Evolutionary conservation across 805 yeast species (phyloP).

Genomic region (Candida ficus): DNA sequence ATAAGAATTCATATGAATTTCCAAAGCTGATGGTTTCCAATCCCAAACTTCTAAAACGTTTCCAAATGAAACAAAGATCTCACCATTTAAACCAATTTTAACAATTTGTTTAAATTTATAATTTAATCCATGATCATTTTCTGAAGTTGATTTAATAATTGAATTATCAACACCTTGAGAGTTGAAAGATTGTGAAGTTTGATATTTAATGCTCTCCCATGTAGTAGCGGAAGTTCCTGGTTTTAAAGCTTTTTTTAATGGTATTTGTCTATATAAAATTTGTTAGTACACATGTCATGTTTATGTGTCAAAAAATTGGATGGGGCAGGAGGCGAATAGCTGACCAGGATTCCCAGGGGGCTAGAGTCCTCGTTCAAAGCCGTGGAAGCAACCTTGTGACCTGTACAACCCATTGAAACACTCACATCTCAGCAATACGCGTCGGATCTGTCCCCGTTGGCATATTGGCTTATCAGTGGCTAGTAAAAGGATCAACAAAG

Average conservation of each 20-base stretch:
- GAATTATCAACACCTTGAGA: not conserved
- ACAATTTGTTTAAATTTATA: constrained; percentile 9
- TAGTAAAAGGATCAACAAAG: not conserved
- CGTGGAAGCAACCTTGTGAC: too few species aligned
- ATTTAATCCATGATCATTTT: constrained; percentile 8
- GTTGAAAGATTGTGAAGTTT: constrained; percentile 1
- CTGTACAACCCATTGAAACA: not conserved
- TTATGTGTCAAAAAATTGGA: too few species aligned
- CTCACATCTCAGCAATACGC: constrained; percentile 23
- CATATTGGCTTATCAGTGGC: constrained; percentile 17
- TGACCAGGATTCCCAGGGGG: too few species aligned
- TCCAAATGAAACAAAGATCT: constrained; percentile 27
- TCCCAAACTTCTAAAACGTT: constrained; percentile 35
- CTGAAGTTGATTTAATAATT: constrained; percentile 3
- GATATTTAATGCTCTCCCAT: constrained; percentile 25
- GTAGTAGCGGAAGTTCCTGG: constrained; percentile 25
- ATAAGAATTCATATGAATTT: constrained; percentile 10
- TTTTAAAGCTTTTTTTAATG: constrained; percentile 18
- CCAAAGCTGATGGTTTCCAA: constrained; percentile 28
- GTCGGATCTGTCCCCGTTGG: constrained; percentile 28
- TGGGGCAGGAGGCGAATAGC: too few species aligned
- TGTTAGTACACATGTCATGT: too few species aligned
- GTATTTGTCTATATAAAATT: constrained; percentile 14
- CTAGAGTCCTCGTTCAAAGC: too few species aligned
- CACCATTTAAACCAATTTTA: constrained; percentile 36